A percentile compares a stretch with the other conserved stretches of the same genome.
Conservation (phyloP, 73 alveolate species). For the Tetrahymena malaccensis region DNA sequence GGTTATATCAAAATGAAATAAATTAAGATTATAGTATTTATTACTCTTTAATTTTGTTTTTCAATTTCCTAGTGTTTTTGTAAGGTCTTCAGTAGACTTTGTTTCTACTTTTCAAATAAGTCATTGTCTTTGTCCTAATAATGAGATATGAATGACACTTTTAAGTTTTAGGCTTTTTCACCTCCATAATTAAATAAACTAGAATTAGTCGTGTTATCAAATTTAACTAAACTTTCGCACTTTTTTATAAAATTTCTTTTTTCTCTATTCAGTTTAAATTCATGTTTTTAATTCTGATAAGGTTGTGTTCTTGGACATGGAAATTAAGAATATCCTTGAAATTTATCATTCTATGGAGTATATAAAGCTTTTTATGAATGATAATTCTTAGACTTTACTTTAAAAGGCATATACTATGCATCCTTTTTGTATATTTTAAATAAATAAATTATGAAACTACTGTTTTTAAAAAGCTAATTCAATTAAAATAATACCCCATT, state of each 20-base stretch:
- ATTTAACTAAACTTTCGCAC: background rate
- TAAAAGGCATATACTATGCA: background rate
- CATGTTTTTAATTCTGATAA: background rate
- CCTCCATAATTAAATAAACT: background rate
- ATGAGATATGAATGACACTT: background rate
- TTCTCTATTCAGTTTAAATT: background rate
- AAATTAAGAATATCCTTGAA: background rate
- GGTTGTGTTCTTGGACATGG: background rate
- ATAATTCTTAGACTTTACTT: background rate
- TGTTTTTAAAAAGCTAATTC: background rate
- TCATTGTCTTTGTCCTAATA: background rate
- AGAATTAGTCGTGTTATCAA: background rate
- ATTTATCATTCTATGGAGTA: background rate
- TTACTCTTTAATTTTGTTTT: background rate
- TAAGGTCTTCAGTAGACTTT: background rate
- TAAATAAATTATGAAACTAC: background rate
- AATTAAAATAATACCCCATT: constrained; percentile 12
- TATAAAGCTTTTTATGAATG: background rate
- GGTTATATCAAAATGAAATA: background rate
- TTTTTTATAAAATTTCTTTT: background rate
- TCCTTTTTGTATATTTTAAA: background rate
- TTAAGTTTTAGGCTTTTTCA: background rate
- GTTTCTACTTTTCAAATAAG: background rate
- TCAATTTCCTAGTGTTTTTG: background rate
- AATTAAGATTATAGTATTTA: background rate